Base-by-base conservation (phyloP, 2,329 filamentous ascomycete genomes). In the Tolypocladium tundrense region DNA sequence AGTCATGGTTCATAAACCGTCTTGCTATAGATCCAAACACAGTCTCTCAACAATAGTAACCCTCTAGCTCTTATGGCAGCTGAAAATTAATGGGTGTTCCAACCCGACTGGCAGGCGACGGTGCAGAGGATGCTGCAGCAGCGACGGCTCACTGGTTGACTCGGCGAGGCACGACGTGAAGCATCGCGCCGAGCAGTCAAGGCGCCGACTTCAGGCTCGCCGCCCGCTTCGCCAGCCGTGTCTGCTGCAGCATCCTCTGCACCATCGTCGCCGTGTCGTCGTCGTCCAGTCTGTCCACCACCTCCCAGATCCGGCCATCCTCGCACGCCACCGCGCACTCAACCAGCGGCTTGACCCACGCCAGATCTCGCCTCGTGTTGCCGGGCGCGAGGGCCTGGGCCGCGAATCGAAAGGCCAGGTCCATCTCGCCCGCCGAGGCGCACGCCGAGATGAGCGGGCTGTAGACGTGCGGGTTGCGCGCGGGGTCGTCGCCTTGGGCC, bases 371-470 rank as follows among this genome's bases (percentile, higher is more conserved):
- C 60, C 60, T 63, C 35, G 42, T 43, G 39, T 40, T 53, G 14
- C 40, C 13, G 39, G 43, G 41, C 5, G 55, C 52, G 45, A 64
- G 58, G n/a, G 59, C 61, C 54, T 61, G 60, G 8, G 53, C 53
- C 16, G 68, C 66, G 52, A 71, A 69, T n/a, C 66, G 67, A 42
- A 73, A 69, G 1, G 71, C 73, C 16, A 74, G 53, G 52, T 72
- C 68, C 52, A 71, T 60, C 53, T 73, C 69, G 2, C 62, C 65
- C 5, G 57, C 58, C 35, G 68, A 57, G 3, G 67, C 63, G 51
- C 70, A 73, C 2, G 64, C 65, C 7, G 62, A 43, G 37, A 73
- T 68, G 35, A 73, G 65, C n/a, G 60, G 54, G 24, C 59, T 59
- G 60, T 67, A 69, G 6, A 64, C 61, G 7, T 58, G 41, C 14